Base-by-base conservation (phyloP, 306 rosid species). In the Sindora glabra region DNA sequence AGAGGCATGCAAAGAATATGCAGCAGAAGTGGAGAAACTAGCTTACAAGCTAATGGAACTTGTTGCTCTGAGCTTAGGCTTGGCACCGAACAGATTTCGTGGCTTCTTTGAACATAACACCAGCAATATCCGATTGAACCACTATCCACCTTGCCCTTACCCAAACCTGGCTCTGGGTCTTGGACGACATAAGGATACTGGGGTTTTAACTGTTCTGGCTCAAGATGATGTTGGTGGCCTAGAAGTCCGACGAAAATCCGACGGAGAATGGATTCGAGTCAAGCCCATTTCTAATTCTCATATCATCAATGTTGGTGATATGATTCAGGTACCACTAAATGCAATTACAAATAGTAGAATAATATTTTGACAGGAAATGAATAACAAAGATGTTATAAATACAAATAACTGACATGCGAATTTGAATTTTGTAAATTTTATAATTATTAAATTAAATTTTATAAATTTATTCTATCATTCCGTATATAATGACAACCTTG, bases 11-110 rank as follows among this genome's bases (percentile, higher is more conserved):
- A 44, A 58, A 68, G 89, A 77, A 57, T 84, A 81, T 37, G 57
- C 62, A 33, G n/a, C 41, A 18, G 78, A 71, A 52, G 62, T 87
- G 72, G 81, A 69, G 45, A 73, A 75, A 22, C 67, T 87, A 29
- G 81, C 71, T 21, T 19, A 63, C 11, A 58, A 72, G 67, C 22
- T 74, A 59, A 73, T 73, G 74, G 83, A 56, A 27, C 50, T 75
- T 0, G 63, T 79, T 0, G 77, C 74, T 1, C 8, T 70, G 60
- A 70, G 84, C 64, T 33, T 70, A 49, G 48, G 84, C 3, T 48
- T 79, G 69, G n/a, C 52, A 6, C 29, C 10, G 29, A 56, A 51
- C 14, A 42, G 55, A 26, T 60, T 13, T 10, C 7, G 34, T 16
- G 4, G 57, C 32, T 34, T 42, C 49, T 30, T 50, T 24, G 26